Evolutionary conservation across 1,284 basidiomycete species (phyloP).

Genomic region (Athelia sp.): DNA sequence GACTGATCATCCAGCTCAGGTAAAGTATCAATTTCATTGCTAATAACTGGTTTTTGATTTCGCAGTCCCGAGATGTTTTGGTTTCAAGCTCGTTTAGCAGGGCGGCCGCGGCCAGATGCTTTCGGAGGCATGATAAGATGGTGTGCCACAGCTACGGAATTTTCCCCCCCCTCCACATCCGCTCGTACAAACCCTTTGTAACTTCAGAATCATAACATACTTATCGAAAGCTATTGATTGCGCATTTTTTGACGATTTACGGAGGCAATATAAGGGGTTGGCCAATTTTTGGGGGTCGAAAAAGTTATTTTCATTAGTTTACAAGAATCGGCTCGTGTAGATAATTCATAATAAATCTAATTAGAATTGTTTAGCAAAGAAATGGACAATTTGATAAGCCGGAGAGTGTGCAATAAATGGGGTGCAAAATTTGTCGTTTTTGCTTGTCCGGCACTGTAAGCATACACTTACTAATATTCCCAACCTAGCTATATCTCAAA

Average conservation of each 20-base stretch:
- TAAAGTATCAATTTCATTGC: not conserved
- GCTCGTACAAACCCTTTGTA: not conserved
- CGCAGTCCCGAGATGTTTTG: not conserved
- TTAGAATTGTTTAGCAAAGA: not conserved
- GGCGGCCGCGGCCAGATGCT: not conserved
- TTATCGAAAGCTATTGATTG: constrained; percentile 1
- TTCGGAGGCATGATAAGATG: not conserved
- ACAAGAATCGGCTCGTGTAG: not conserved
- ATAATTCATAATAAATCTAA: not conserved
- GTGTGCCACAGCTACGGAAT: no score
- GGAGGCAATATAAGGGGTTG: not conserved
- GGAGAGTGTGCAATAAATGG: not conserved
- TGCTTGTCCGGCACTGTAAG: not conserved
- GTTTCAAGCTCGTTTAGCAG: not conserved
- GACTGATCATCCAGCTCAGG: constrained; percentile 6
- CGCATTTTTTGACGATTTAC: not conserved
- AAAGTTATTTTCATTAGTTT: not conserved
- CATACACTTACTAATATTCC: no score
- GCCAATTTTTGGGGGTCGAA: not conserved
- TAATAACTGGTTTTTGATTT: not conserved
- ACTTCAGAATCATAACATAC: not conserved
- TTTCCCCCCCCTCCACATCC: not conserved
- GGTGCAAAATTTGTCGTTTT: not conserved
- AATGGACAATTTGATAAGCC: not conserved
- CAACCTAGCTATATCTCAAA: no score